Evolutionary conservation across 1,284 basidiomycete genomes (phyloP), one percentile per base, ranked within the genome.

Genomic region (Rhodofomes roseus): DNA sequence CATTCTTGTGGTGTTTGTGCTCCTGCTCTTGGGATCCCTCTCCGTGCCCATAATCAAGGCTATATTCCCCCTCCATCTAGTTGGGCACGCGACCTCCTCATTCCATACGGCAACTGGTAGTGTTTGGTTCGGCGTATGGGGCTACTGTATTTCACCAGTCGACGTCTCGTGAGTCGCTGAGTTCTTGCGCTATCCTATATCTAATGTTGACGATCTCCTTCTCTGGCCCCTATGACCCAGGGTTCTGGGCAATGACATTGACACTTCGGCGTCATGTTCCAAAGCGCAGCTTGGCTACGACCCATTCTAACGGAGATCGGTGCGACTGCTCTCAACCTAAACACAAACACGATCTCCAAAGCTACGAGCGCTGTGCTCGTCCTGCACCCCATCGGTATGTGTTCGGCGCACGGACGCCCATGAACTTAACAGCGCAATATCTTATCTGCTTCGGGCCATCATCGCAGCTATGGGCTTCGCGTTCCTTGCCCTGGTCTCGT

Each of bases 21-120:
- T 87, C 36, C 75, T 86, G 22, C 76, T 87, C 44, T 76, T 86
- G 34, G 79, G 82, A 37, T 79, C 81, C 6, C 77, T 86, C 55
- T 85, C 83, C 3, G 75, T 78, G n/a, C 82, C 83, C n/a, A 81
- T 86, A 66, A 79, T 79, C 66, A 80, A 82, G 68, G 69, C 74
- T 62, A 79, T 86, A 55, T 82, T 76, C 70, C 74, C 86, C 60
- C 81, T 85, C 67, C 73, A 71, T 50, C 72, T 85, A 29, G 65
- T 74, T n/a, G 77, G 75, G 12, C 68, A 75, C 54, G 68, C 74
- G 59, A 68, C 66, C 25, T 70, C 73, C 4, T 66, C 70, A 41
- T 54, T 79, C 50, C 63, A 79, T 36, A 65, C 74, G 57, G 71
- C 76, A 22, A 70, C 62, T 23, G 79, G 71, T 18, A 70, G 68